These are phyloP conservation scores for Phytophthora podocarpi DNA, from an alignment of 352 stramenopile species.

Conservation along the genomic window DNA sequence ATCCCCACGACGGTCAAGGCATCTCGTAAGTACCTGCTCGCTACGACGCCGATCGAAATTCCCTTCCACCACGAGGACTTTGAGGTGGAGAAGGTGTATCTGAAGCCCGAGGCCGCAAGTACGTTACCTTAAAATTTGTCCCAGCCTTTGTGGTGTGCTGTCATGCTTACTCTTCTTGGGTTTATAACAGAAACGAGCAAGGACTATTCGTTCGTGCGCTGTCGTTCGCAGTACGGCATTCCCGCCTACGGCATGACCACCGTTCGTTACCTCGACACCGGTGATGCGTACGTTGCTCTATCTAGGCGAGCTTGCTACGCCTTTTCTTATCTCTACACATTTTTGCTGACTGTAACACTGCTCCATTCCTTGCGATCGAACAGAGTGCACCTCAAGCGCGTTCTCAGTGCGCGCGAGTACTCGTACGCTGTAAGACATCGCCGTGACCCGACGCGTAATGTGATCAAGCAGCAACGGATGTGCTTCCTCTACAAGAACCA, in stretches of 20 bases:
- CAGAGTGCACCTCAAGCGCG: constrained; percentile 84
- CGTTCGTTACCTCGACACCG: constrained; percentile 77
- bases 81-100: constrained; percentile 87
- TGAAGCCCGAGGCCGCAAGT: constrained; percentile 73
- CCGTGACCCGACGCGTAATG: constrained; percentile 60
- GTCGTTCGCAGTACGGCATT: constrained; percentile 84
- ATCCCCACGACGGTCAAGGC: constrained; percentile 81
- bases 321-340: not conserved
- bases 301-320: not conserved
- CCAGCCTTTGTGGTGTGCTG: not conserved
- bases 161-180: not conserved
- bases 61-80: constrained; percentile 87
- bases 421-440: constrained; percentile 84
- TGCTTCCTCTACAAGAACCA: constrained; percentile 89
- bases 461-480: constrained; percentile 90
- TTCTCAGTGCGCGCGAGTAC: constrained; percentile 84
- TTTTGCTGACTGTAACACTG: not conserved
- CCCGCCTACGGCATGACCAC: constrained; percentile 88
- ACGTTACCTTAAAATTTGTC: constrained; percentile 2
- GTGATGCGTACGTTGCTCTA: constrained; percentile 65
- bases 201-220: constrained; percentile 88
- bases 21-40: constrained; percentile 76
- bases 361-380: not conserved
- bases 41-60: constrained; percentile 55
- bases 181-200: constrained; percentile 62